Percentiles rank a stretch among this genome's conserved stretches.
Conservation (phyloP, 495 filamentous ascomycete species). For the Penicillium arizonense region DNA sequence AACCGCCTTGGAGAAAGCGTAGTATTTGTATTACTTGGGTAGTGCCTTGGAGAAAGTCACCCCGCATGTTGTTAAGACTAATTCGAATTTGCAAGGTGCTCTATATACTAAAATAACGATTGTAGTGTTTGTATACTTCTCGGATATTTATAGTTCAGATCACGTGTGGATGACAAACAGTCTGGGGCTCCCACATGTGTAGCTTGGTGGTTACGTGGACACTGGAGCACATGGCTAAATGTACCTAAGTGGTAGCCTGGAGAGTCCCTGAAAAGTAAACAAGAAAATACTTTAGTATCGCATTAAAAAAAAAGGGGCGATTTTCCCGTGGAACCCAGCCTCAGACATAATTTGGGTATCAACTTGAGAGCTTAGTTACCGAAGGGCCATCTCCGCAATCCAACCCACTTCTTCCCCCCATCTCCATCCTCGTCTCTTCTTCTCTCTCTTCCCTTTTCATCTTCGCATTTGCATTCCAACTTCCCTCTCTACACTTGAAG, state of each 20-base stretch:
- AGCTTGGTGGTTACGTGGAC: constrained; percentile 7
- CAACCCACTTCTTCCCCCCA: constrained; percentile 8
- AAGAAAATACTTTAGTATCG: background rate
- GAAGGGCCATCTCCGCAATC: constrained; percentile 10
- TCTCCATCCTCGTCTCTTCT: constrained; percentile 2
- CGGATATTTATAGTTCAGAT: constrained; percentile 6
- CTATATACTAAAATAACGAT: no score
- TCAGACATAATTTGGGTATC: constrained; percentile 14
- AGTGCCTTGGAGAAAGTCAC: no score
- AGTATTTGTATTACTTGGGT: no score
- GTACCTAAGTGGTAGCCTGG: background rate
- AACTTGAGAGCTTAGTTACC: constrained; percentile 7
- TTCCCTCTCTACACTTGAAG: background rate
- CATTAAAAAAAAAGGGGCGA: background rate
- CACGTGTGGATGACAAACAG: constrained; percentile 6
- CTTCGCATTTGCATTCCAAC: constrained; percentile 1
- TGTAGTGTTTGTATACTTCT: no score
- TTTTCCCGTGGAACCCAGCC: constrained; percentile 4
- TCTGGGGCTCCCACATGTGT: background rate
- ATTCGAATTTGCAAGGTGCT: no score
- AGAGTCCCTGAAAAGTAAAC: background rate
- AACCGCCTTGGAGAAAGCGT: no score
- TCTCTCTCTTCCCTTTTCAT: constrained; percentile 2
- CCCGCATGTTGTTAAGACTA: no score
- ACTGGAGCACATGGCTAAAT: background rate